A percentile compares a stretch with the other conserved stretches of the same genome.
Conservation (phyloP, 148 eudicot genomes). For the Gaultheria prostrata region DNA sequence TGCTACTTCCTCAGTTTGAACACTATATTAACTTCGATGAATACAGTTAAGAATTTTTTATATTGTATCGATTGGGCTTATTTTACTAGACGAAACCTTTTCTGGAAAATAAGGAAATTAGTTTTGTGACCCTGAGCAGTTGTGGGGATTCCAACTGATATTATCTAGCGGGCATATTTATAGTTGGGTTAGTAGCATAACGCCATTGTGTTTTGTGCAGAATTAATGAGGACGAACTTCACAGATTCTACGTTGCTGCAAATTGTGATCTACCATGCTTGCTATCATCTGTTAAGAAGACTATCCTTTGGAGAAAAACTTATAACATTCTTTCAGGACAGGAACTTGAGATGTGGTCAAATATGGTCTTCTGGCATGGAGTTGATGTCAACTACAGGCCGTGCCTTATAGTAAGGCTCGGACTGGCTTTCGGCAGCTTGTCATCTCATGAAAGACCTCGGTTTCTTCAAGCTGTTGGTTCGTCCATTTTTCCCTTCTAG, state of each 20-base stretch:
- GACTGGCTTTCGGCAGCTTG: slow-evolving; percentile 57
- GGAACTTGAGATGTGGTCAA: slow-evolving; percentile 75
- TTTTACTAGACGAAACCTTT: neutral
- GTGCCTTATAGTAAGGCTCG: slow-evolving; percentile 72
- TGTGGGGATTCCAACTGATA: slow-evolving; percentile 2
- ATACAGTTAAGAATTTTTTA: neutral
- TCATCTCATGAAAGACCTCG: slow-evolving; percentile 59
- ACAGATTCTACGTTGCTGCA: slow-evolving; percentile 64
- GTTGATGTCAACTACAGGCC: slow-evolving; percentile 55
- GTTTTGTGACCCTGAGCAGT: neutral
- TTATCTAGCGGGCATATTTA: neutral
- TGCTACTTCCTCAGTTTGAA: neutral
- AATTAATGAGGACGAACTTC: slow-evolving; percentile 66
- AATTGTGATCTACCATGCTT: slow-evolving; percentile 63
- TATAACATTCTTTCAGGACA: slow-evolving; percentile 55
- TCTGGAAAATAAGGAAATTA: neutral
- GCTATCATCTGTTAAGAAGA: slow-evolving; percentile 62
- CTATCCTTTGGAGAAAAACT: slow-evolving; percentile 75
- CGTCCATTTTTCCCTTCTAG: slow-evolving; percentile 16
- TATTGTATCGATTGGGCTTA: neutral
- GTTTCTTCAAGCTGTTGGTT: slow-evolving; percentile 80
- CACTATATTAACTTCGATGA: too few species aligned
- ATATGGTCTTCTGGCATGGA: slow-evolving; percentile 82
- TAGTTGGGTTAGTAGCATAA: slow-evolving; percentile 17
- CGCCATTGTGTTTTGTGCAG: slow-evolving; percentile 43